Evolutionary conservation across 1,284 basidiomycete species (phyloP), one percentile per base, ranked within the genome.

Genomic region (Gomphus sp.): DNA sequence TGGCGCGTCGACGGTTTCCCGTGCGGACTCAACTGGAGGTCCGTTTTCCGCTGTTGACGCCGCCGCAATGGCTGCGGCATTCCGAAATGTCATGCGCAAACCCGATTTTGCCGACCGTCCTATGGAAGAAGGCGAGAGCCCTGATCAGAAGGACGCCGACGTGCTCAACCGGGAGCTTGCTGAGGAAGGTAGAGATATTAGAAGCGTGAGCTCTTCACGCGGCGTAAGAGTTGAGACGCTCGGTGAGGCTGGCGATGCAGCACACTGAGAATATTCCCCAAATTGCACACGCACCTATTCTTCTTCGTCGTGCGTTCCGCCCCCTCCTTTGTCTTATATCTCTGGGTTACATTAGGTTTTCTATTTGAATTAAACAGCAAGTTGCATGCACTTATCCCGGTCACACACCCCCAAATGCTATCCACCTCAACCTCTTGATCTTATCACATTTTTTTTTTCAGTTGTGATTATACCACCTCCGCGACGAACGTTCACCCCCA

Each of bases 21-120:
- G 82, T 48, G 73, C 79, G 5, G 52, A 59, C 39, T 55, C 60
- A n/a, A 45, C 54, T 2, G 47, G 49, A 9, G 54, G 55, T 39
- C 54, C 82, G 14, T 87, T 93, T 72, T 88, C 84, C 33, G 85
- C 82, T 28, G 84, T 86, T 34, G 90, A 93, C 70, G 90, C 90
- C 54, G 87, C 88, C 34, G 89, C 92, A 67, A 91, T 93, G 84
- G 90, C 90, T 34, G 84, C 89, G 71, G 90, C 91, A 5, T 93
- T 93, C 73, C 77, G 90, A 64, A 84, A 87, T 69, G 86, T 87
- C 61, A 73, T 93, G 63, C 78, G 91, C 66, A 91, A 91, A 71
- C 90, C 90, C 3, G 89, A 91, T 67, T 92, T 92, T 69, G 79
- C 83, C 12, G 79, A 72, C 34, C 70, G 76, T 50, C 79, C 83